Evolutionary conservation across 805 yeast species (phyloP).

Genomic region (Starmerella floris): DNA sequence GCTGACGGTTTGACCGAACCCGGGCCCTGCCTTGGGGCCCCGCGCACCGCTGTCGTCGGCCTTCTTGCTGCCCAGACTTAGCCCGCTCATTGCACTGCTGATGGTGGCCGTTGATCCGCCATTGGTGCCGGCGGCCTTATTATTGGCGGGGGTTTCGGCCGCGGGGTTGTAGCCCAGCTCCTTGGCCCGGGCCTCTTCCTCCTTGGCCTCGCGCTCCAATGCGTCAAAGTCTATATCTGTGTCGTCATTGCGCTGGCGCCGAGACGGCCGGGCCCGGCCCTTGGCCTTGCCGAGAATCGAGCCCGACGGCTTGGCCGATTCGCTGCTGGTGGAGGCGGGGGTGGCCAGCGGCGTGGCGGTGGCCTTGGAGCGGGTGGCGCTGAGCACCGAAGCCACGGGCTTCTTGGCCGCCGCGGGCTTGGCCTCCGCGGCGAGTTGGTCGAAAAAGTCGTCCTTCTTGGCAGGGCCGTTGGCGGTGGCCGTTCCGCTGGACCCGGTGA

Average conservation of each 20-base stretch:
- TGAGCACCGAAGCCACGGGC: background rate
- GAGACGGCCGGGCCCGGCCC: constrained; percentile 18
- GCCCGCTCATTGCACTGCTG: background rate
- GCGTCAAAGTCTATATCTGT: constrained; percentile 45
- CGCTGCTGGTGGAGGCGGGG: constrained; percentile 10
- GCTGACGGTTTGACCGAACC: constrained; percentile 1
- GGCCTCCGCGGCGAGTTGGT: constrained; percentile 57
- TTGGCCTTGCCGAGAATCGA: constrained; percentile 9
- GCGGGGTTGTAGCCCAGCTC: constrained; percentile 34
- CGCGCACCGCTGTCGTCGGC: background rate
- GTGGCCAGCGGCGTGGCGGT: constrained; percentile 8
- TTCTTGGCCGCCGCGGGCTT: constrained; percentile 14
- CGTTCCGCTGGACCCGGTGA: constrained; percentile 1
- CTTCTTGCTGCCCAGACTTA: background rate
- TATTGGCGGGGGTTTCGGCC: background rate
- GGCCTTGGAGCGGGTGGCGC: constrained; percentile 5
- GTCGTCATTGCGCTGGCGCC: constrained; percentile 24
- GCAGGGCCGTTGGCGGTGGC: constrained; percentile 17
- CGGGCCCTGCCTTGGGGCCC: background rate
- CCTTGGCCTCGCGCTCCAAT: constrained; percentile 64
- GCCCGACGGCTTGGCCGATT: constrained; percentile 25
- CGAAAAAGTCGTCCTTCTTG: constrained; percentile 67
- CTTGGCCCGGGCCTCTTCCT: constrained; percentile 48
- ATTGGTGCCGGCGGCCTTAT: background rate
- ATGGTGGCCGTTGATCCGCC: background rate